Percentiles rank a stretch among this genome's conserved stretches.
Conservation (phyloP, 768 basidiomycete genomes). For the Mycena maculata region DNA sequence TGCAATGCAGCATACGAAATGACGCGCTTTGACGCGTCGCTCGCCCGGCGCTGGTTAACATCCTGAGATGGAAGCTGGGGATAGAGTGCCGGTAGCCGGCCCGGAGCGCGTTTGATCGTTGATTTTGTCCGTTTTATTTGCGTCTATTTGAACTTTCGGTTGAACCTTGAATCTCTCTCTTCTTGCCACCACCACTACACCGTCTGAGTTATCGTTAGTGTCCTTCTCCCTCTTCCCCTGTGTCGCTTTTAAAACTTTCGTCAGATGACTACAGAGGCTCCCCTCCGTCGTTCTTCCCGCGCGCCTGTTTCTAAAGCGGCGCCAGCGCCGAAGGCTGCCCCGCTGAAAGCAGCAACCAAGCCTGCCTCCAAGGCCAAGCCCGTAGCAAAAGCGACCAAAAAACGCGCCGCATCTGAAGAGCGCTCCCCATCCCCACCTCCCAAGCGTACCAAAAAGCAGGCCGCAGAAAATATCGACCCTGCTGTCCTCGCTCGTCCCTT, state of each 20-base stretch:
- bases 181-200: constrained; percentile 26
- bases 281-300: constrained; percentile 65
- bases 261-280: constrained; percentile 42
- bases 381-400: constrained; percentile 51
- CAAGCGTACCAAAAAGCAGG: constrained; percentile 59
- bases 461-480: constrained; percentile 57
- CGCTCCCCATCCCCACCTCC: constrained; percentile 55
- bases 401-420: constrained; percentile 65
- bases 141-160: neutral
- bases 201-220: constrained; percentile 38
- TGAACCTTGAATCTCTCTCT: constrained; percentile 5
- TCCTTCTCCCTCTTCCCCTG: neutral
- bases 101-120: no score
- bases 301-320: constrained; percentile 59
- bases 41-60: neutral
- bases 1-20: constrained; percentile 13
- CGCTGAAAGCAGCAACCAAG: constrained; percentile 50
- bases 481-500: constrained; percentile 51
- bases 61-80: neutral
- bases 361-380: constrained; percentile 49
- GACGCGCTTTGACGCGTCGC: constrained; percentile 16
- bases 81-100: neutral
- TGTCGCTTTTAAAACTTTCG: neutral
- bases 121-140: no score
- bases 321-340: constrained; percentile 41